A percentile compares a stretch with the other conserved stretches of the same genome.
Evolutionary conservation across 257 asterid genomes (phyloP).

Genomic region (Eucommia ulmoides): DNA sequence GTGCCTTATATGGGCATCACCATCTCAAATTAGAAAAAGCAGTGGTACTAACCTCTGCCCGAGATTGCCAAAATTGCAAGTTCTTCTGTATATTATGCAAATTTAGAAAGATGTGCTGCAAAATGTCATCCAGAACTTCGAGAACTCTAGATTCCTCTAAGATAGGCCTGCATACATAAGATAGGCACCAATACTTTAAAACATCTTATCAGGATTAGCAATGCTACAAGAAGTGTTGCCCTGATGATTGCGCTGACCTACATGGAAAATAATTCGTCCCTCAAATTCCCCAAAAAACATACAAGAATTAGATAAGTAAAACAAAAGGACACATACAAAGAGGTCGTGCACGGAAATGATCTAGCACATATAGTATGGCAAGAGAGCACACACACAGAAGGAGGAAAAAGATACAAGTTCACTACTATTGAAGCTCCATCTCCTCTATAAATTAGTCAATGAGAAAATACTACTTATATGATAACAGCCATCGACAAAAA

Average conservation of each 20-base stretch:
- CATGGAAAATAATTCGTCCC: too few relatives aligned
- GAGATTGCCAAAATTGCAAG: conserved; percentile 73
- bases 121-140: conserved; percentile 64
- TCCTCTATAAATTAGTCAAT: too few relatives aligned
- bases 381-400: too few relatives aligned
- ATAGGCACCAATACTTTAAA: conserved; percentile 11
- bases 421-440: too few relatives aligned
- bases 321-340: not conserved
- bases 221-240: conserved; percentile 1
- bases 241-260: too few relatives aligned
- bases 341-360: not conserved
- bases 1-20: not conserved
- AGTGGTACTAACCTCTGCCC: conserved; percentile 63
- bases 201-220: conserved; percentile 1
- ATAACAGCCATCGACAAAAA: too few relatives aligned
- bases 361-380: too few relatives aligned
- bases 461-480: too few relatives aligned
- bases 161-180: conserved; percentile 36
- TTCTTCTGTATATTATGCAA: conserved; percentile 74
- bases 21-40: not conserved
- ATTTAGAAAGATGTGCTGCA: conserved; percentile 52
- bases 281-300: too few relatives aligned
- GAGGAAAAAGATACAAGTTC: too few relatives aligned
- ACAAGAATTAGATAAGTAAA: too few relatives aligned
- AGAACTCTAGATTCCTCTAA: conserved; percentile 38